Conservation (phyloP, 805 yeast species). For the Metschnikowia cubensis region DNA sequence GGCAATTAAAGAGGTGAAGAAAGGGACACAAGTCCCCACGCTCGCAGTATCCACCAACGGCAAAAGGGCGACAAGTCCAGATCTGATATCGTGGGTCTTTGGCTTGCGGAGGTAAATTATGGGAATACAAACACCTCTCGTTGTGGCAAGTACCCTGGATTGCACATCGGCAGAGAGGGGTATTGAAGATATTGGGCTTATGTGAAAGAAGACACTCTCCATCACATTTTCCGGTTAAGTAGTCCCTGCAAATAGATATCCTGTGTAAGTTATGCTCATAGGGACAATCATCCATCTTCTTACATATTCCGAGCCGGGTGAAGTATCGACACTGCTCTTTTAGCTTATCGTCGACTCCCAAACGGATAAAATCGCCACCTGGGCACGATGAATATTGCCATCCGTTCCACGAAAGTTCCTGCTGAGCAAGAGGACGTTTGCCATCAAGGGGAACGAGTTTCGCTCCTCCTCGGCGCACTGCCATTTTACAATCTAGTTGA, state of each 20-base stretch:
- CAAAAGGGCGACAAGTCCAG: slow-evolving; percentile 60
- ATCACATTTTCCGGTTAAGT: slow-evolving; percentile 45
- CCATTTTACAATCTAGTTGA: slow-evolving; percentile 22
- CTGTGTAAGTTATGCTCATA: slow-evolving; percentile 50
- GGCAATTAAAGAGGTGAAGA: slow-evolving; percentile 61
- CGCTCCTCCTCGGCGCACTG: neutral
- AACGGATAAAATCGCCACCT: slow-evolving; percentile 7
- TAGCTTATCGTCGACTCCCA: neutral
- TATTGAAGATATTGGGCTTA: slow-evolving; percentile 52
- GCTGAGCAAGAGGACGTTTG: slow-evolving; percentile 16
- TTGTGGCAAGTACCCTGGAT: slow-evolving; percentile 27
- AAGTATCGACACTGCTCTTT: slow-evolving; percentile 32
- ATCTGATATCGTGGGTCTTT: slow-evolving; percentile 36
- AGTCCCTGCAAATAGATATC: slow-evolving; percentile 53
- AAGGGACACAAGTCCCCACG: slow-evolving; percentile 55
- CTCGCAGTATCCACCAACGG: slow-evolving; percentile 65
- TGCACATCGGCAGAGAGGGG: slow-evolving; percentile 36
- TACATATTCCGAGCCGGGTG: slow-evolving; percentile 48
- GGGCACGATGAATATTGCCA: slow-evolving; percentile 7
- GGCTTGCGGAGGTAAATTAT: slow-evolving; percentile 46
- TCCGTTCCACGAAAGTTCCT: slow-evolving; percentile 29
- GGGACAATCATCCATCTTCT: slow-evolving; percentile 47
- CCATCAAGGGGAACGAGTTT: slow-evolving; percentile 36
- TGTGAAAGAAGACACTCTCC: slow-evolving; percentile 56
- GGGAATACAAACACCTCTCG: slow-evolving; percentile 52